Base-by-base conservation (phyloP, 139 green algal species). In the Chlorella sp. region DNA sequence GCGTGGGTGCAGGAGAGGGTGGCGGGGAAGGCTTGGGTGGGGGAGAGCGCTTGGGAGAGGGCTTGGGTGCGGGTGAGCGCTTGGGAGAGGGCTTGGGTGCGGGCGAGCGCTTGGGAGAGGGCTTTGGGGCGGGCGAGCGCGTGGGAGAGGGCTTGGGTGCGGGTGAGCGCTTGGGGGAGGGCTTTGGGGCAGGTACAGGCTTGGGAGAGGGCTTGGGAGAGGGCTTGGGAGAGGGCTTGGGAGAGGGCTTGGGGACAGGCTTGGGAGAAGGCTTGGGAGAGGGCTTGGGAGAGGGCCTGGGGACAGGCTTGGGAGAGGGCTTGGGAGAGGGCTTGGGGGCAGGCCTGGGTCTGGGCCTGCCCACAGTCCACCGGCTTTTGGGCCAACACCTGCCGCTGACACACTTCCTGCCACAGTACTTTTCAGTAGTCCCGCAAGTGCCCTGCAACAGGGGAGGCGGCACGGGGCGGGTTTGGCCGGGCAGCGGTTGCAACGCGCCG, bases 401-500 rank as follows among this genome's bases (percentile, higher is more conserved):
- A 24, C 83, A 87, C 36, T 0, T 4, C 28, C 21, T 34, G 22
- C 83, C 83, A 24, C 83, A 87, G 36, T 87, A 79, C 83, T 87
- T 77, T 12, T 87, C 83, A 24, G 22, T 78, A 0, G 36, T 79
- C 36, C 83, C 83, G 61, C 83, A 87, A 0, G 83, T 87, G 30
- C 83, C 83, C 83, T 87, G 83, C 61, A 30, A 26, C 3, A 22
- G 19, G 14, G 36, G 1, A 36, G 48, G 48, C 48, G 48, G 48
- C 7, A 57, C 5, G 48, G 48, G n/a, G n/a, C n/a, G n/a, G n/a
- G n/a, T n/a, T n/a, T n/a, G n/a, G 48, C 48, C 48, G 48, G 48
- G 48, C 48, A 57, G n/a, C n/a, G n/a, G n/a, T n/a, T n/a, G n/a
- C n/a, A n/a, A n/a, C n/a, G n/a, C n/a, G n/a, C n/a, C n/a, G n/a